Percentiles rank a stretch among this genome's conserved stretches.
Conservation (phyloP, 768 basidiomycete species). For the Lactifluus piperatus region DNA sequence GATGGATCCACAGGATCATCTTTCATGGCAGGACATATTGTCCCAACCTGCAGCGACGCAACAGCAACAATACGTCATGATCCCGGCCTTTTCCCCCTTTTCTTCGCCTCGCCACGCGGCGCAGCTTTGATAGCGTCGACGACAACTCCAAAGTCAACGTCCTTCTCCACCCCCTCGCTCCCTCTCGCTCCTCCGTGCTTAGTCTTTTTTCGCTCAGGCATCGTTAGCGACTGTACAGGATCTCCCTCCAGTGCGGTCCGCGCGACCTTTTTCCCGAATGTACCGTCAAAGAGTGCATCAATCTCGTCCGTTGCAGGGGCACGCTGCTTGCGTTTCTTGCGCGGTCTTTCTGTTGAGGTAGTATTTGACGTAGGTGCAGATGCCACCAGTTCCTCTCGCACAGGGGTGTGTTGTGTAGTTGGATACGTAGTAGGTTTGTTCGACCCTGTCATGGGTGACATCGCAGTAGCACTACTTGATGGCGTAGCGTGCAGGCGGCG, state of each 20-base stretch:
- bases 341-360: background rate
- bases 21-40: background rate
- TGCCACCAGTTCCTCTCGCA: background rate
- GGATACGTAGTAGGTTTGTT: background rate
- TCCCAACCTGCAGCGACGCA: too few relatives aligned
- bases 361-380: background rate
- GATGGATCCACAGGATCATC: too few relatives aligned
- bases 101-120: conserved; percentile 38
- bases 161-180: background rate
- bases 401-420: background rate
- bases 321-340: conserved; percentile 42
- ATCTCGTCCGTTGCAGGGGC: conserved; percentile 55
- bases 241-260: conserved; percentile 37
- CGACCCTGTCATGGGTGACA: background rate
- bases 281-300: conserved; percentile 56
- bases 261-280: conserved; percentile 50
- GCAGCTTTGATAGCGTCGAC: conserved; percentile 52
- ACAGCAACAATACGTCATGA: background rate
- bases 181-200: background rate
- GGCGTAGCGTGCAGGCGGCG: conserved; percentile 49
- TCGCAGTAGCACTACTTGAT: background rate
- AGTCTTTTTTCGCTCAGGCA: background rate
- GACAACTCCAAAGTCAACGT: conserved; percentile 38
- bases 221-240: background rate
- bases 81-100: conserved; percentile 27